phyloP scores from a whole-genome alignment of 2,329 filamentous ascomycete genomes.

The Colletotrichum musicola region DNA sequence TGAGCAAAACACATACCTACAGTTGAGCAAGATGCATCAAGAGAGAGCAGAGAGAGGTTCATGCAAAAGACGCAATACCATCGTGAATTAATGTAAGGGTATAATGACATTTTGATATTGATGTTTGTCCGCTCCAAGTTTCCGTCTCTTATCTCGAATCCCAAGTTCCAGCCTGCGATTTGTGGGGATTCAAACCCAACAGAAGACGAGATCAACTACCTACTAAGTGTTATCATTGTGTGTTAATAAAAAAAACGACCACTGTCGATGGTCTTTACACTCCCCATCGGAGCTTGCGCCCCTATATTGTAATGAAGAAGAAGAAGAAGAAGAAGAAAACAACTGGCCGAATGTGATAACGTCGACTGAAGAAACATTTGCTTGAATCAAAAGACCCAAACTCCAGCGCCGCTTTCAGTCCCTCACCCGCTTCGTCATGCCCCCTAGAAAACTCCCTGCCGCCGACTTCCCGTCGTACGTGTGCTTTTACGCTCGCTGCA shows the following conservation, averaged over 20 bases:
- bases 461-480: neutral
- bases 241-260: conserved; percentile 9
- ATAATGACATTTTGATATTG: conserved; percentile 11
- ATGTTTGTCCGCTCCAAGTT: conserved; percentile 25
- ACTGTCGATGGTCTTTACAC: neutral
- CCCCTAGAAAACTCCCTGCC: conserved; percentile 22
- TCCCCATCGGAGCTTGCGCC: conserved; percentile 20
- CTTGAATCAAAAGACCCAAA: neutral
- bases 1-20: neutral
- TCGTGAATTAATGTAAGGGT: neutral
- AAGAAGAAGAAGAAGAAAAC: neutral
- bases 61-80: neutral
- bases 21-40: no score
- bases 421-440: neutral
- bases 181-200: conserved; percentile 18
- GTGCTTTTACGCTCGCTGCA: conserved; percentile 3
- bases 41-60: no score
- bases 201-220: conserved; percentile 31
- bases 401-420: neutral
- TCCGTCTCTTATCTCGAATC: conserved; percentile 26
- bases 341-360: no score
- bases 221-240: neutral
- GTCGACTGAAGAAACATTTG: no score
- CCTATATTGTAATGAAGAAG: conserved; percentile 16
- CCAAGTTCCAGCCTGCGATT: conserved; percentile 34